These are phyloP conservation scores for Didymella arachidicola DNA, from an alignment of 2,329 filamentous ascomycete species.

Conservation along the genomic window DNA sequence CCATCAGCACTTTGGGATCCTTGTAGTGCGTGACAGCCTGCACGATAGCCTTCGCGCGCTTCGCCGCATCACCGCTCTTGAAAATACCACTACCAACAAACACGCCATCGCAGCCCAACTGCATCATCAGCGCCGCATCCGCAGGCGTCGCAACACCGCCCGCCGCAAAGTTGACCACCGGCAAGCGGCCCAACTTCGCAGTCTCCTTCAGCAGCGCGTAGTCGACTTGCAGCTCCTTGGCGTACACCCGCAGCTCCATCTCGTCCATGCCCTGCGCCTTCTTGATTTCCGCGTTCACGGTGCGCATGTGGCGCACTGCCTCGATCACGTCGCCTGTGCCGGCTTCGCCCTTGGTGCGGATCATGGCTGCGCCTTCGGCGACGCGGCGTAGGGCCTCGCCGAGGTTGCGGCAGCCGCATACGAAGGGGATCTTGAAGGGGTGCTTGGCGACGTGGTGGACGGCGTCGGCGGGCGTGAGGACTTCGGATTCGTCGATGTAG, in stretches of 20 bases:
- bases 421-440: conserved; percentile 83
- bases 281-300: conserved; percentile 82
- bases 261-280: conserved; percentile 71
- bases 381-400: conserved; percentile 92
- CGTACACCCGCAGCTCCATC: conserved; percentile 77
- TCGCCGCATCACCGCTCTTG: conserved; percentile 89
- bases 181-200: conserved; percentile 83
- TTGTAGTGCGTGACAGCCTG: conserved; percentile 90
- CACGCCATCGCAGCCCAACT: conserved; percentile 95
- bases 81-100: conserved; percentile 98
- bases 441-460: conserved; percentile 91
- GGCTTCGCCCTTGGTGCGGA: conserved; percentile 97
- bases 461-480: conserved; percentile 92
- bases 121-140: conserved; percentile 98
- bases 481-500: conserved; percentile 98
- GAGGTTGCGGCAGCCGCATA: conserved; percentile 94
- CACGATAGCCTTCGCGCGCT: conserved; percentile 93
- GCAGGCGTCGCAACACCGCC: conserved; percentile 99
- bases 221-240: conserved; percentile 81
- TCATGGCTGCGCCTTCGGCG: conserved; percentile 95
- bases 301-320: conserved; percentile 95
- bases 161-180: conserved; percentile 97
- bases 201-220: conserved; percentile 84
- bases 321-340: conserved; percentile 97
- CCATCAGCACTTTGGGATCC: conserved; percentile 83